A percentile compares a stretch with the other conserved stretches of the same genome.
phyloP scores from a whole-genome alignment of 352 stramenopile genomes.

The Globisporangium mamillatum region DNA sequence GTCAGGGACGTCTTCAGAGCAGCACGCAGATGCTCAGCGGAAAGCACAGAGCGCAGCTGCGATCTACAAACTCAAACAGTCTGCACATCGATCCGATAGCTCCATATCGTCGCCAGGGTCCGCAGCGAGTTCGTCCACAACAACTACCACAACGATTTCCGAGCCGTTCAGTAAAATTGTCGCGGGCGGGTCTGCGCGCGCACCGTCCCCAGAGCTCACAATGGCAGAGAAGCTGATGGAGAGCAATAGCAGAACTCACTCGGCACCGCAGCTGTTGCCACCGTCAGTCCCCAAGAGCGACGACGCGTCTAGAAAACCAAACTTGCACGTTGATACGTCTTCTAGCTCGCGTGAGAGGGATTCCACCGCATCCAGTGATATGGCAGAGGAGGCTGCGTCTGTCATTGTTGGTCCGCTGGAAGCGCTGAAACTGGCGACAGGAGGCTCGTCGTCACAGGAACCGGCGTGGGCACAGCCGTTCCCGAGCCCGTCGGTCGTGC shows the following conservation, averaged over 20 bases:
- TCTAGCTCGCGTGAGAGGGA: constrained; percentile 16
- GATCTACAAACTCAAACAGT: constrained; percentile 63
- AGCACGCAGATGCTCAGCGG: constrained; percentile 44
- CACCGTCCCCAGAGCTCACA: constrained; percentile 19
- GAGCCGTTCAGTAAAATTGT: constrained; percentile 59
- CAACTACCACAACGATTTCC: constrained; percentile 7
- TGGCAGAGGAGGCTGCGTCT: constrained; percentile 23
- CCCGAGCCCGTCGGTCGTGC: constrained; percentile 40
- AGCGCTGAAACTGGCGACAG: constrained; percentile 60
- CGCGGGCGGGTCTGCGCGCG: constrained; percentile 15
- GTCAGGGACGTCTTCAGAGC: constrained; percentile 16
- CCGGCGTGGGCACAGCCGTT: constrained; percentile 72
- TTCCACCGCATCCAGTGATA: neutral
- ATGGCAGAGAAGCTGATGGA: constrained; percentile 12
- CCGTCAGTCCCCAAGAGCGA: neutral
- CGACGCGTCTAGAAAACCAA: constrained; percentile 28
- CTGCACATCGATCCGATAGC: constrained; percentile 17
- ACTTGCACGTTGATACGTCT: constrained; percentile 54
- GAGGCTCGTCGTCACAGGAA: constrained; percentile 50
- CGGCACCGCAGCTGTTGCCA: neutral
- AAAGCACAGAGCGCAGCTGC: constrained; percentile 75
- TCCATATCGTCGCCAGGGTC: constrained; percentile 26
- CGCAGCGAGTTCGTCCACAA: constrained; percentile 6
- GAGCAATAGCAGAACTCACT: constrained; percentile 3
- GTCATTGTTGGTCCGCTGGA: constrained; percentile 57